Conservation (phyloP, 2,329 filamentous ascomycete species). For the Teratosphaeria gauchensis region DNA sequence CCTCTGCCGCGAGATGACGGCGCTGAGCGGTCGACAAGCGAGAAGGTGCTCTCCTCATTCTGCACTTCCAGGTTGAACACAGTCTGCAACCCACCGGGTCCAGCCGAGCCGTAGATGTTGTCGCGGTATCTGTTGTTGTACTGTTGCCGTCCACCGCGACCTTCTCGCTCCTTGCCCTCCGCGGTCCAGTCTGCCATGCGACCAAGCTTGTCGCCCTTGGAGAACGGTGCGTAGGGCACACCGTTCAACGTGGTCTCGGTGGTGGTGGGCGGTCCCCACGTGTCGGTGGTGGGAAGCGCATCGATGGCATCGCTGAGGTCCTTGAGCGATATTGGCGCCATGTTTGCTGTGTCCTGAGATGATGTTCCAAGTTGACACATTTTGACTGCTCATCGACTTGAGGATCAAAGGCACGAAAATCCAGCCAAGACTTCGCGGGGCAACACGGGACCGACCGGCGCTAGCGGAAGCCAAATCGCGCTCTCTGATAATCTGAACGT, state of each 20-base stretch:
- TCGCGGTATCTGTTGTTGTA: constrained; percentile 92
- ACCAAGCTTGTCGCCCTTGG: constrained; percentile 95
- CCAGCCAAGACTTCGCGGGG: not conserved
- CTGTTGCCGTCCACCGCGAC: constrained; percentile 68
- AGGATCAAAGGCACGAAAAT: not conserved
- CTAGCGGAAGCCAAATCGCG: not conserved
- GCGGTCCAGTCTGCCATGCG: constrained; percentile 98
- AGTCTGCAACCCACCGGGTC: constrained; percentile 53
- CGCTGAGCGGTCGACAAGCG: constrained; percentile 89
- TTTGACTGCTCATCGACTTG: not conserved
- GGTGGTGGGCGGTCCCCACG: constrained; percentile 77
- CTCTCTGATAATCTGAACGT: not conserved
- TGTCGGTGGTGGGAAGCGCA: constrained; percentile 33
- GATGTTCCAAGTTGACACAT: not conserved
- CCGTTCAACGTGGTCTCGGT: constrained; percentile 84
- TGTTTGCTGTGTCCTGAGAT: constrained; percentile 17
- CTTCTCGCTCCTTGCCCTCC: constrained; percentile 70
- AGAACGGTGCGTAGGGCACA: constrained; percentile 95
- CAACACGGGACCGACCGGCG: not conserved
- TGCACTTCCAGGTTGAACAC: constrained; percentile 78
- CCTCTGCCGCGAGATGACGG: constrained; percentile 72
- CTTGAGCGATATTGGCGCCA: constrained; percentile 38
- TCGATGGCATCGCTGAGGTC: constrained; percentile 34
- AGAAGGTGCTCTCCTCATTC: constrained; percentile 96
- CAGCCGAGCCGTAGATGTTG: constrained; percentile 87